Evolutionary conservation across 2,329 filamentous ascomycete species (phyloP), one percentile per base, ranked within the genome.

Genomic region (Fusarium euwallaceae): DNA sequence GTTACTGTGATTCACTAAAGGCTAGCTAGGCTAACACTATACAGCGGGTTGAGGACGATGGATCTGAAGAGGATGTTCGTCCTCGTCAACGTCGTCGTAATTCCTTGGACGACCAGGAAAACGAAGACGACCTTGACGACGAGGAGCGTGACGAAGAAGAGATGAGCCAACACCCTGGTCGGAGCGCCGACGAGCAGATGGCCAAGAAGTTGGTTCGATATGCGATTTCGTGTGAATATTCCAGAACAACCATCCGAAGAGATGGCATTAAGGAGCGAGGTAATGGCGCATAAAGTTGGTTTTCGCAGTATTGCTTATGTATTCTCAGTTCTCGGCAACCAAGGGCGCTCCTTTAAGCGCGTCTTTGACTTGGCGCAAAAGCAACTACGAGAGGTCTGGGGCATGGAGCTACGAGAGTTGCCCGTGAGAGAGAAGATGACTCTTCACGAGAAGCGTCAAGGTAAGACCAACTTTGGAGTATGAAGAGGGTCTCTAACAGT

Each of bases 331-430:
- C 90, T 98, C 11, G 94, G 93, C 20, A 88, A 91, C 55, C 89
- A 92, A 10, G 85, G 90, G 8, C 88, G 92, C 36, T 86, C 91
- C 39, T 98, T 98, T 82, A 95, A 91, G 80, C 82, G 84, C 14
- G 91, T 98, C 4, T 98, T 98, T 79, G 89, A 90, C 0, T 86
- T 89, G 45, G 94, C 96, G 48, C 96, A 99, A 81, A 83, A 86
- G 37, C 89, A 93, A 75, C 85, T 99, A 41, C 86, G 88, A 58
- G 84, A 85, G 2, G 88, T 92, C 1, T 98, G 98, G 83, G 97
- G 97, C n/a, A 98, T 98, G 95, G 89, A 95, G 81, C 89, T 99
- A 87, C 88, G 91, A 5, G 95, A 98, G 83, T 87, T 98, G 60
- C 95, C 97, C 0, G 87, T 89, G 2, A 90, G 89, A 78, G 96